phyloP scores from a whole-genome alignment of 106 monocot species.

The Narthecium ossifragum region DNA sequence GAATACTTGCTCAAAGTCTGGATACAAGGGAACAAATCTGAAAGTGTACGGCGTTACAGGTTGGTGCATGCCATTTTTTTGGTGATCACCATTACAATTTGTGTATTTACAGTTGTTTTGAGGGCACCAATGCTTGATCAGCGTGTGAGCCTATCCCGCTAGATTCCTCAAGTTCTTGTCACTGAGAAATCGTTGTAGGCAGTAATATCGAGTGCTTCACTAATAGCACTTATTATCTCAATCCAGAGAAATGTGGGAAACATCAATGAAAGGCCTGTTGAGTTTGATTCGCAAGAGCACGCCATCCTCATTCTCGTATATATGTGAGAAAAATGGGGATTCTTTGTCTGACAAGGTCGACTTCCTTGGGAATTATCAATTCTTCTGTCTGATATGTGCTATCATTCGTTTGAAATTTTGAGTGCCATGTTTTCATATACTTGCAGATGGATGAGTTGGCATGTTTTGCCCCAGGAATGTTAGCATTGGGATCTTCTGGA shows the following conservation, averaged over 20 bases:
- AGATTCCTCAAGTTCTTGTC: too few relatives aligned
- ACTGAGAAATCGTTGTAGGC: too few relatives aligned
- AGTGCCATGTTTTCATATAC: background rate
- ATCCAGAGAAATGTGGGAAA: conserved; percentile 95
- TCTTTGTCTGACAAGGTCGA: conserved; percentile 73
- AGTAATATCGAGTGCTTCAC: too few relatives aligned
- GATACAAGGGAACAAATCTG: conserved; percentile 97
- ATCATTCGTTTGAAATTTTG: background rate
- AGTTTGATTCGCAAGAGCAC: conserved; percentile 71
- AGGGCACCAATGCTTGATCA: too few relatives aligned
- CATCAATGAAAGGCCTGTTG: conserved; percentile 77
- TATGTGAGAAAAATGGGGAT: conserved; percentile 85
- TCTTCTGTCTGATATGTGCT: background rate
- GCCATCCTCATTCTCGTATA: conserved; percentile 83
- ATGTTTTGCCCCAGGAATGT: conserved; percentile 95
- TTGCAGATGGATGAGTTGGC: conserved; percentile 97
- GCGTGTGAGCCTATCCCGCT: too few relatives aligned
- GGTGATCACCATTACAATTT: background rate
- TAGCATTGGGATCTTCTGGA: conserved; percentile 77
- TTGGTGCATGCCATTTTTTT: conserved; percentile 13
- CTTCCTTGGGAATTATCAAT: background rate
- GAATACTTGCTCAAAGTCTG: conserved; percentile 95
- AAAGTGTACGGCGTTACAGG: conserved; percentile 90
- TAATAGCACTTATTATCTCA: background rate
- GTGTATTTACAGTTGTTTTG: too few relatives aligned